A percentile compares a stretch with the other conserved stretches of the same genome.
These are phyloP conservation scores for Keithomyces neogunnii DNA, from an alignment of 2,329 filamentous ascomycete genomes.

Conservation along the genomic window DNA sequence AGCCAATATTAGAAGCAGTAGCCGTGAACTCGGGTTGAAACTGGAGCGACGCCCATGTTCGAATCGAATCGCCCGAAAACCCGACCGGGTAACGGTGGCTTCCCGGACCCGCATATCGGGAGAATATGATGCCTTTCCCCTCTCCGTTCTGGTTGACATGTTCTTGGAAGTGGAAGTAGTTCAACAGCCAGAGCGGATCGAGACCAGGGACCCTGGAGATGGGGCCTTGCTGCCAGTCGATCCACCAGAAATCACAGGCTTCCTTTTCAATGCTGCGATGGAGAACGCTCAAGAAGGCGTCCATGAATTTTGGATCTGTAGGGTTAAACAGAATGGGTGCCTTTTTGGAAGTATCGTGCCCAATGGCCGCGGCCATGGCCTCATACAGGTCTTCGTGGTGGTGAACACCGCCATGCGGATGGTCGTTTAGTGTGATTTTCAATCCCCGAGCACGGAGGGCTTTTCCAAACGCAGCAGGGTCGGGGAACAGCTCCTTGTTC, in stretches of 20 bases:
- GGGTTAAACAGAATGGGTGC: conserved; percentile 48
- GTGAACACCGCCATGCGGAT: conserved; percentile 49
- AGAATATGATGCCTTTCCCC: conserved; percentile 45
- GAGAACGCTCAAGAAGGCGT: conserved; percentile 49
- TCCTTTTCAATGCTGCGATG: conserved; percentile 46
- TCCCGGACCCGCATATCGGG: conserved; percentile 52
- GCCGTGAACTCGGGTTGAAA: conserved; percentile 61
- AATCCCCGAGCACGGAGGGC: conserved; percentile 43
- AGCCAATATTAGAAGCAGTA: conserved; percentile 57
- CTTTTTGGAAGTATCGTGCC: conserved; percentile 38
- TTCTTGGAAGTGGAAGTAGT: conserved; percentile 55
- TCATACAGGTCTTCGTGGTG: conserved; percentile 47
- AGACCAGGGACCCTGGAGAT: conserved; percentile 46
- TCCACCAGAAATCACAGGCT: conserved; percentile 57
- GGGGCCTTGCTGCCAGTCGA: conserved; percentile 58
- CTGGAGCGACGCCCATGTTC: conserved; percentile 51
- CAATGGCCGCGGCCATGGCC: conserved; percentile 42
- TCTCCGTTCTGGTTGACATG: conserved; percentile 26
- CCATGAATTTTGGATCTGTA: conserved; percentile 42
- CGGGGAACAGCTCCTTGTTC: conserved; percentile 37
- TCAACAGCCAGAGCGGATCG: conserved; percentile 56
- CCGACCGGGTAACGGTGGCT: conserved; percentile 57
- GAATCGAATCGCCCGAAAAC: conserved; percentile 53
- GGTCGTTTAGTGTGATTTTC: conserved; percentile 50
- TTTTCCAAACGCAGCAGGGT: conserved; percentile 42